A percentile compares a stretch with the other conserved stretches of the same genome.
These are phyloP conservation scores for Trypanosoma platydactyli DNA, from an alignment of 208 protist species.

Conservation along the genomic window DNA sequence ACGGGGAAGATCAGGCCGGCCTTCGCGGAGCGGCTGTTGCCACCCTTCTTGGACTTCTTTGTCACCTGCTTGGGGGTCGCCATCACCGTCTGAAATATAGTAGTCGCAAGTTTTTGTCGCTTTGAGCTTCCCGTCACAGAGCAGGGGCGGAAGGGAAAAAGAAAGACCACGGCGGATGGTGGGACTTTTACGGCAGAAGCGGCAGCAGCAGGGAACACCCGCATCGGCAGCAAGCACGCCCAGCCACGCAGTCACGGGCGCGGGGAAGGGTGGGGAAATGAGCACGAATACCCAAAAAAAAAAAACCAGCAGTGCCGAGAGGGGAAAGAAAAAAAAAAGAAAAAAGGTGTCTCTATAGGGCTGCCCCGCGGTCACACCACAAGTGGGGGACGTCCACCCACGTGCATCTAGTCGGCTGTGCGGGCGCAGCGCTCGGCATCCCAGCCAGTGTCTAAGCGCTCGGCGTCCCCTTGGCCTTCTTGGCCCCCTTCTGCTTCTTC, in stretches of 20 bases:
- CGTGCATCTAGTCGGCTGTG: slow-evolving; percentile 1
- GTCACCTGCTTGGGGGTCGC: slow-evolving; percentile 55
- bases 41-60: slow-evolving; percentile 81
- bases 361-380: neutral
- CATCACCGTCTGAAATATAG: slow-evolving; percentile 29
- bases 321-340: slow-evolving; percentile 21
- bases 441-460: slow-evolving; percentile 35
- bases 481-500: slow-evolving; percentile 78
- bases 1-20: slow-evolving; percentile 99
- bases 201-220: too few relatives aligned
- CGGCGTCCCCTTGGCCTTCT: slow-evolving; percentile 57
- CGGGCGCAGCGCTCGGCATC: neutral
- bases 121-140: neutral
- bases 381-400: neutral
- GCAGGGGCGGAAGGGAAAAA: too few relatives aligned
- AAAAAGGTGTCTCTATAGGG: slow-evolving; percentile 3
- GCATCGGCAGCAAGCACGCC: too few relatives aligned
- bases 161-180: too few relatives aligned
- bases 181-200: too few relatives aligned
- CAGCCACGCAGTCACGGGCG: too few relatives aligned
- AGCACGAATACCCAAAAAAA: slow-evolving; percentile 5
- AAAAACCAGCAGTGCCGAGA: slow-evolving; percentile 10
- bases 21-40: slow-evolving; percentile 89
- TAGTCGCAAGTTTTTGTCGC: slow-evolving; percentile 8
- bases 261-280: too few relatives aligned